Base-by-base conservation (phyloP, 768 basidiomycete genomes). In the Dentipellis sp. region DNA sequence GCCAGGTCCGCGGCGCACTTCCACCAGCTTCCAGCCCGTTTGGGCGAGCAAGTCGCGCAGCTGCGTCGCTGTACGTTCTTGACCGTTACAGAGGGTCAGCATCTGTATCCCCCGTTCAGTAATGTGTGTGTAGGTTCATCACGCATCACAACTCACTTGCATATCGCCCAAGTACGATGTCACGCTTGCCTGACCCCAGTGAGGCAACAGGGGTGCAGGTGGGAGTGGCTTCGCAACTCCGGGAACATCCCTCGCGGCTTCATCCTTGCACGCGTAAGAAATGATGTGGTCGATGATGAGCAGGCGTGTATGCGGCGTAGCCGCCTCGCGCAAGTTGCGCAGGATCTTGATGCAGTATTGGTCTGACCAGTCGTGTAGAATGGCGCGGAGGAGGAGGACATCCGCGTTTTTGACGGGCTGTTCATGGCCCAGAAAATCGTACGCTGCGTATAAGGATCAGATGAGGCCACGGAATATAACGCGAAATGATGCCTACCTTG, bases 351-450 rank as follows among this genome's bases (percentile, higher is more conserved):
- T 14, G 48, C 52, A 56, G 51, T 68, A 67, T 6, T 65, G 56
- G 56, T 71, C 71, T 1, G 71, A 54, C 70, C 70, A 71, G 55
- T 71, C 67, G 54, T 72, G 70, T 12, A 75, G 56, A 40, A 74
- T 67, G 34, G 62, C 54, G 10, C 70, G 65, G n/a, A 74, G 21
- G 48, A 76, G 58, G 62, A 71, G 76, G 3, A 76, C 70, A 1
- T 67, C 63, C 4, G 72, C 71, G 19, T 73, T 62, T 17, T 60
- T 63, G 38, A 69, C 55, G 1, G 73, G 71, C 59, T 76, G 74
- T 2, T 68, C 60, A 34, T 21, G 57, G 16, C 17, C 40, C 40
- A 42, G 40, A 8, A 42, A 42, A 8, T 42, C 17, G 17, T 42
- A 42, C 2, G 40, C 40, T 42, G 40, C 17, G 16, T 1, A 6